Conservation (phyloP, 768 basidiomycete genomes). For the Phlebiopsis gigantea region DNA sequence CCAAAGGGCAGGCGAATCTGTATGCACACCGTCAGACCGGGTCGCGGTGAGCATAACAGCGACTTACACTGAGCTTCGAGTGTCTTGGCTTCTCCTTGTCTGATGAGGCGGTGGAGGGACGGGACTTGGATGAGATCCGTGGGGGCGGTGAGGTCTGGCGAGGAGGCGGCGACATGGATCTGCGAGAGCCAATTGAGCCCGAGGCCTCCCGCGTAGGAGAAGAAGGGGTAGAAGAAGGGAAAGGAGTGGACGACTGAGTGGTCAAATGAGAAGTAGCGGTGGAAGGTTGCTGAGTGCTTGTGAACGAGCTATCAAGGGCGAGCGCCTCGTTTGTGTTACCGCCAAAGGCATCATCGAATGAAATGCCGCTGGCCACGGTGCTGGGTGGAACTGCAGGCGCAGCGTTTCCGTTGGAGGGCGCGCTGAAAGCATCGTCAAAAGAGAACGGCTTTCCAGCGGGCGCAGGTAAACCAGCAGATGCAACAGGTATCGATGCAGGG, state of each 20-base stretch:
- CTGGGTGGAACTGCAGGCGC: constrained; percentile 6
- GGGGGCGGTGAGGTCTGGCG: constrained; percentile 50
- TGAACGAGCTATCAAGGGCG: constrained; percentile 36
- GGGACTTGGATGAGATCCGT: constrained; percentile 52
- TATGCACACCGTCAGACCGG: constrained; percentile 4
- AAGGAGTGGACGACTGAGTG: constrained; percentile 24
- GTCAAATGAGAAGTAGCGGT: constrained; percentile 15
- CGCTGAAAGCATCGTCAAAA: constrained; percentile 46
- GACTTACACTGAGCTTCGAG: constrained; percentile 75
- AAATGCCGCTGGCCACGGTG: constrained; percentile 22
- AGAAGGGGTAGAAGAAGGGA: constrained; percentile 35
- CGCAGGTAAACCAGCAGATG: too few species aligned
- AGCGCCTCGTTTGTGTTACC: constrained; percentile 38
- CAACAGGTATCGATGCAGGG: constrained; percentile 6
- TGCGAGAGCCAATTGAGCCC: constrained; percentile 24
- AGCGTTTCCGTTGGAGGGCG: constrained; percentile 12
- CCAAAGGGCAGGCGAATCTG: constrained; percentile 79
- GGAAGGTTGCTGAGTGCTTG: constrained; percentile 29
- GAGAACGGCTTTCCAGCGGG: constrained; percentile 22
- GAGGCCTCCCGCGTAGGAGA: constrained; percentile 33
- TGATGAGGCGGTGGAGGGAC: constrained; percentile 45
- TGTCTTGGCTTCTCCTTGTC: constrained; percentile 57
- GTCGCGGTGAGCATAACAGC: not conserved
- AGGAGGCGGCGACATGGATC: constrained; percentile 39
- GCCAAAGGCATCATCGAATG: constrained; percentile 57